Percentiles rank a stretch among this genome's conserved stretches.
Conservation (phyloP, 2,329 filamentous ascomycete genomes). For the Nemania bipapillata region DNA sequence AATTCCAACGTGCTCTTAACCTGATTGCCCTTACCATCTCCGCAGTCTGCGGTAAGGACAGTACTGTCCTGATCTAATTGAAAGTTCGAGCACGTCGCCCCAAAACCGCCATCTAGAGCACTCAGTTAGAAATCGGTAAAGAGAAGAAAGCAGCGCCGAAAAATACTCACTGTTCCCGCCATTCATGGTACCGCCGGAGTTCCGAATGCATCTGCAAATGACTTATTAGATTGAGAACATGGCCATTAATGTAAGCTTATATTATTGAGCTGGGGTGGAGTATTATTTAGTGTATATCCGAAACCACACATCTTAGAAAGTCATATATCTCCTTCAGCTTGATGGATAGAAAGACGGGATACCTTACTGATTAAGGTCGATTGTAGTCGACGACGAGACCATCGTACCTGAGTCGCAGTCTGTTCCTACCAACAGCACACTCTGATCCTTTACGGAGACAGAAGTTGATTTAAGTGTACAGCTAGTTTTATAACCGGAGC, state of each 20-base stretch:
- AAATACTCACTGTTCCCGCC: not conserved
- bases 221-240: not conserved
- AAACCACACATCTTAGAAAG: not conserved
- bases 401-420: not conserved
- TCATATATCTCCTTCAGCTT: conserved; percentile 2
- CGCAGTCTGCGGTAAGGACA: not conserved
- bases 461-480: not conserved
- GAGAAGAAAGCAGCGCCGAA: not conserved
- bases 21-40: not conserved
- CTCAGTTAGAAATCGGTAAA: not conserved
- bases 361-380: conserved; percentile 1
- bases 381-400: not conserved
- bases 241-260: not conserved
- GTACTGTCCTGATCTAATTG: not conserved
- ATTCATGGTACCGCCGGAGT: not conserved
- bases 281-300: not conserved
- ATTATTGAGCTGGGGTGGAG: not conserved
- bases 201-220: conserved; percentile 2
- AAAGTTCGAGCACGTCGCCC: not conserved
- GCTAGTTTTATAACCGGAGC: not conserved
- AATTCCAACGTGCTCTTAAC: not conserved
- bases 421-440: not conserved
- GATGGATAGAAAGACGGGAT: not conserved
- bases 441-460: not conserved
- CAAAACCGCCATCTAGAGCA: not conserved